Percentiles rank a stretch among this genome's conserved stretches.
Conservation (phyloP, 2,329 filamentous ascomycete genomes). For the Escovopsis sp. region DNA sequence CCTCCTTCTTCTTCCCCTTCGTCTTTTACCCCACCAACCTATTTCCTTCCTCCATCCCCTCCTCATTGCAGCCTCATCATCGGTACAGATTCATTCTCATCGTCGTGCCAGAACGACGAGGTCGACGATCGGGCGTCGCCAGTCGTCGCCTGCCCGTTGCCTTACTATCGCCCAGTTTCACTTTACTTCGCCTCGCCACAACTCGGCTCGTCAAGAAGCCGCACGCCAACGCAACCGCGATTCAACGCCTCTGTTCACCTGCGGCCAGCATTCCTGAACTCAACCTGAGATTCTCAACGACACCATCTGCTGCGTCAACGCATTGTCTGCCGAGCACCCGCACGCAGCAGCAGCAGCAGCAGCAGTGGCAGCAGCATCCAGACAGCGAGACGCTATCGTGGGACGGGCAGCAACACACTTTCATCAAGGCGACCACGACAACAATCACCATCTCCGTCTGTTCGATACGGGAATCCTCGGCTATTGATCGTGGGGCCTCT, state of each 20-base stretch:
- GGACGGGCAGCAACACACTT: no score
- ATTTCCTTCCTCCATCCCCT: not conserved
- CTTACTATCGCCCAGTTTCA: not conserved
- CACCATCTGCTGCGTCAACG: no score
- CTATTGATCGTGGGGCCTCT: constrained; percentile 11
- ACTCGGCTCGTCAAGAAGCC: not conserved
- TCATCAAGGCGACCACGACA: not conserved
- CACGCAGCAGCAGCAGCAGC: no score
- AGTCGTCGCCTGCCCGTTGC: not conserved
- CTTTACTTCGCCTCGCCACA: no score
- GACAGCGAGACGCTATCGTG: no score
- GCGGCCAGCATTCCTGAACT: no score
- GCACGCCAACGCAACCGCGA: no score
- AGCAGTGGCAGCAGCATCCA: not conserved
- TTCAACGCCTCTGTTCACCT: no score
- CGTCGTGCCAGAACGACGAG: not conserved
- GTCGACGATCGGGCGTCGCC: not conserved
- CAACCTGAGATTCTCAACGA: no score
- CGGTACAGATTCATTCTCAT: not conserved
- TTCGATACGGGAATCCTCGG: not conserved
- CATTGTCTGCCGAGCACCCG: no score
- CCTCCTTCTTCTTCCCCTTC: not conserved
- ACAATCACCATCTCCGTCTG: not conserved
- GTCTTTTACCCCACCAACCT: not conserved
- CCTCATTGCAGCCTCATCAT: not conserved